These are phyloP conservation scores for Fusarium foetens DNA, from an alignment of 2,329 filamentous ascomycete species.

Conservation along the genomic window DNA sequence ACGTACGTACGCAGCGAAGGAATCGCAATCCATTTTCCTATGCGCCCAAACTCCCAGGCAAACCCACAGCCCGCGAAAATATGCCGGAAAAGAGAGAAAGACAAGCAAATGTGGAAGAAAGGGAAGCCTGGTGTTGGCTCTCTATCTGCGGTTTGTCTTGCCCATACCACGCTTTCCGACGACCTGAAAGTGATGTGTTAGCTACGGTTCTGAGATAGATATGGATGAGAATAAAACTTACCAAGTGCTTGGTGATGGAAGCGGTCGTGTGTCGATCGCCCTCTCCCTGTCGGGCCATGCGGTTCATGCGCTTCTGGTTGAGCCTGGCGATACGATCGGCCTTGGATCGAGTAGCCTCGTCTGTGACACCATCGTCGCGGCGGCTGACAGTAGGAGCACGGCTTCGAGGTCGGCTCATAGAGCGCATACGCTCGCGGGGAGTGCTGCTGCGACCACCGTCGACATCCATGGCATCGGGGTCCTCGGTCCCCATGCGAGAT, in stretches of 20 bases:
- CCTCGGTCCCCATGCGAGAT: constrained; percentile 70
- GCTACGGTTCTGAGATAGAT: not conserved
- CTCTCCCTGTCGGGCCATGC: constrained; percentile 96
- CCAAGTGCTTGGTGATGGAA: constrained; percentile 88
- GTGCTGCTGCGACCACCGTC: constrained; percentile 54
- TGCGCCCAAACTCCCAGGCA: constrained; percentile 48
- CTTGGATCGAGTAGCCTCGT: constrained; percentile 74
- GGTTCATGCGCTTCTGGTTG: constrained; percentile 97
- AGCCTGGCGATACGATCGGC: constrained; percentile 89
- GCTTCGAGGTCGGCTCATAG: constrained; percentile 79
- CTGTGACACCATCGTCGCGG: constrained; percentile 79
- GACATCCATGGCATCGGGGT: constrained; percentile 80
- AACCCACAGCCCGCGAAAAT: constrained; percentile 40
- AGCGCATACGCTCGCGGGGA: constrained; percentile 70
- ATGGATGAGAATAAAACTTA: constrained; percentile 59
- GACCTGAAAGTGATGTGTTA: constrained; percentile 62
- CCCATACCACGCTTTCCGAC: constrained; percentile 94
- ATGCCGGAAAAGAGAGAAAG: constrained; percentile 41
- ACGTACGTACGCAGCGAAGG: constrained; percentile 26
- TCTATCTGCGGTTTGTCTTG: constrained; percentile 80
- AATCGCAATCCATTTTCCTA: constrained; percentile 39
- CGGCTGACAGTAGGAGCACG: constrained; percentile 71
- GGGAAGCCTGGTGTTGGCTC: constrained; percentile 4
- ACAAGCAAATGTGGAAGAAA: constrained; percentile 34
- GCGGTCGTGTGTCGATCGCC: constrained; percentile 89